Base-by-base conservation (phyloP, 768 basidiomycete genomes). In the Suillus decipiens region DNA sequence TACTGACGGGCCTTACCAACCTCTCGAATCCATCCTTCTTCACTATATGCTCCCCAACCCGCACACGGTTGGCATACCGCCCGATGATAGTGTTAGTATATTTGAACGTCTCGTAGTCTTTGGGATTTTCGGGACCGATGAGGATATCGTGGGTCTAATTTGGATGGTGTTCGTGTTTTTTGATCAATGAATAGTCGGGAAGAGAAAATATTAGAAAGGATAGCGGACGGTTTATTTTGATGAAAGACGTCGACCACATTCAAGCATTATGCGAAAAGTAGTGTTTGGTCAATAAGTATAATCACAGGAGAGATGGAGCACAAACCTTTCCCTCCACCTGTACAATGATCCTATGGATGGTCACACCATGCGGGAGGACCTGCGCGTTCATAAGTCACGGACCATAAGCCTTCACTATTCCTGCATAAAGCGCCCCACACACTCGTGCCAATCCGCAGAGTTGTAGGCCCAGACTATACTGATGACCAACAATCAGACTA, bases 71-170 rank as follows among this genome's bases (percentile, higher is more conserved):
- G 28, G 88, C 79, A 66, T 90, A 91, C 68, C 89, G 79, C 34
- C 90, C 90, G 58, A 92, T 80, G 70, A 90, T 80, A 11, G 86
- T 85, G 75, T 92, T 91, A 53, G 82, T 86, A 75, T 92, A 92
- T 74, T 86, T 88, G 71, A 88, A 82, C 12, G 72, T 74, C 37
- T 78, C 71, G 72, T 91, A 89, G 64, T 80, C 84, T 65, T 80
- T 69, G 57, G 89, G 85, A 50, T 78, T 74, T 76, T 90, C 86
- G 43, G 90, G 90, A 19, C 89, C 90, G 67, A 90, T 81, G 48
- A 92, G 84, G 63, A 92, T 82, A 73, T 92, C 90, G 75, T 92
- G 88, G 7, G 87, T 89, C 89, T 48, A 15, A 47, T 47, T 47
- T 10, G 43, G n/a, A 45, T 22, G n/a, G 43, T 10, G n/a, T 22